These are phyloP conservation scores for Vigna mungo DNA, from an alignment of 306 rosid genomes.

Conservation along the genomic window DNA sequence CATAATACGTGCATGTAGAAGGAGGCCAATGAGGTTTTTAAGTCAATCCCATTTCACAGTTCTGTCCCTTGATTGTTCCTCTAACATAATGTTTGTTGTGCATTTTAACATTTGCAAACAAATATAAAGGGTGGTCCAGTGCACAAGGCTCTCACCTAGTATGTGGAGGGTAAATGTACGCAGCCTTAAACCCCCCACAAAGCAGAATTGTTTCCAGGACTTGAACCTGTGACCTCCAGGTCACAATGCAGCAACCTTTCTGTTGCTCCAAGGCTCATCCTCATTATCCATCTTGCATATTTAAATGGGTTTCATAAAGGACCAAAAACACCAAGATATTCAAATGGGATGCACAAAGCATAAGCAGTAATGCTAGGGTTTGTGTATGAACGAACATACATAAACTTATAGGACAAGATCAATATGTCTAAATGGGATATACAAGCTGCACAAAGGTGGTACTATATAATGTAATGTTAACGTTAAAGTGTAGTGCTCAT, in stretches of 20 bases:
- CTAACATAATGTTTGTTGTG: not conserved
- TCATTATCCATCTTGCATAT: conserved; percentile 12
- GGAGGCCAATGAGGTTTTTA: not conserved
- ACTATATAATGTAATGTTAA: not conserved
- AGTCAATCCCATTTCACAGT: not conserved
- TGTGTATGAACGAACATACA: conserved; percentile 1
- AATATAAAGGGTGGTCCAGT: not conserved
- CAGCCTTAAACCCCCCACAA: not conserved
- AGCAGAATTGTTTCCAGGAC: not conserved
- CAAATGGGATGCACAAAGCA: not conserved
- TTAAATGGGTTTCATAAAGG: not conserved
- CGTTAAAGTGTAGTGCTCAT: not conserved
- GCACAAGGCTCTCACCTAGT: conserved; percentile 5
- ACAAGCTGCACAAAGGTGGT: not conserved
- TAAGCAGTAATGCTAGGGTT: not conserved
- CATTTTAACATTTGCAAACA: conserved; percentile 12
- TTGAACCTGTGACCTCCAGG: conserved; percentile 3
- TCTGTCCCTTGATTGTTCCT: not conserved
- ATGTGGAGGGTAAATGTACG: not conserved
- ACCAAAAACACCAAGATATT: conserved; percentile 9
- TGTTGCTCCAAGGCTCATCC: conserved; percentile 17
- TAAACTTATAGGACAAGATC: not conserved
- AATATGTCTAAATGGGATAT: not conserved
- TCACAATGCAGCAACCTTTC: conserved; percentile 8
- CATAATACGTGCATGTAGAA: not conserved